Percentiles rank a stretch among this genome's conserved stretches.
These are phyloP conservation scores for Candida yuanshanica DNA, from an alignment of 805 yeast species.

Conservation along the genomic window DNA sequence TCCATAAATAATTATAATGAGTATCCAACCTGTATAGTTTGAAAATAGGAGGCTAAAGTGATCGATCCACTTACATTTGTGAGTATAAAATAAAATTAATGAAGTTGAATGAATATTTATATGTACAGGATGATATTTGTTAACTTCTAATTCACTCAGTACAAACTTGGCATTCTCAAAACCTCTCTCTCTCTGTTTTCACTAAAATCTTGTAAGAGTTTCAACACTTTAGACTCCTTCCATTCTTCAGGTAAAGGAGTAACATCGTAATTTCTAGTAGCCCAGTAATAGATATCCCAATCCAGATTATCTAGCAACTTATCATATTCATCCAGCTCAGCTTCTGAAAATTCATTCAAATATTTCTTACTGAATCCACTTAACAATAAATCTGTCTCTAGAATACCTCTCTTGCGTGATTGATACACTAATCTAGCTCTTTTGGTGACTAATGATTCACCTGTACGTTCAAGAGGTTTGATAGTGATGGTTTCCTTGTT, in stretches of 20 bases:
- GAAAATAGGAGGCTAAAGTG: no score
- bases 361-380: slow-evolving; percentile 80
- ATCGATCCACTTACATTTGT: no score
- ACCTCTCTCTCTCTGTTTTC: slow-evolving; percentile 66
- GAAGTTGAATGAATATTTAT: no score
- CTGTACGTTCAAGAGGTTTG: slow-evolving; percentile 70
- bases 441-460: slow-evolving; percentile 68
- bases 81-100: no score
- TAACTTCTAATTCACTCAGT: no score
- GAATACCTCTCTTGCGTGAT: slow-evolving; percentile 89
- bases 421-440: slow-evolving; percentile 89
- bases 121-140: no score
- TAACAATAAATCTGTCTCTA: slow-evolving; percentile 84
- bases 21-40: no score
- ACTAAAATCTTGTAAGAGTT: slow-evolving; percentile 63
- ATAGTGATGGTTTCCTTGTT: slow-evolving; percentile 35
- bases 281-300: slow-evolving; percentile 99
- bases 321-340: slow-evolving; percentile 82
- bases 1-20: no score
- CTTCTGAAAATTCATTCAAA: slow-evolving; percentile 49
- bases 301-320: slow-evolving; percentile 85
- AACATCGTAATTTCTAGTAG: slow-evolving; percentile 72
- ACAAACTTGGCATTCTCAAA: slow-evolving; percentile 79
- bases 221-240: slow-evolving; percentile 62
- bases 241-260: slow-evolving; percentile 87